A percentile compares a stretch with the other conserved stretches of the same genome.
Evolutionary conservation across 176 grass and related monocot species (phyloP).

Genomic region (Guadua angustifolia): DNA sequence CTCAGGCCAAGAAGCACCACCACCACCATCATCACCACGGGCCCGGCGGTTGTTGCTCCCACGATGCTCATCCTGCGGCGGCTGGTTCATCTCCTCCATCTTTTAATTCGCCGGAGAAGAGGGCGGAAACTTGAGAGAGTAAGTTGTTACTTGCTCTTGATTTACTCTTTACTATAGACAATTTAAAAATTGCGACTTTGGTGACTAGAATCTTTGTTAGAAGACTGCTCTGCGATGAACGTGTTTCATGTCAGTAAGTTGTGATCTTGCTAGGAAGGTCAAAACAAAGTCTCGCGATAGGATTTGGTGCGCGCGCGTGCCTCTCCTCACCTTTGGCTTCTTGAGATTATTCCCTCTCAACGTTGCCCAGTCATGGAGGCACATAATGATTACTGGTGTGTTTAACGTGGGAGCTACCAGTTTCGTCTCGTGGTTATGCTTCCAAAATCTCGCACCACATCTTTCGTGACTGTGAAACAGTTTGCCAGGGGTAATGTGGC

Average conservation of each 20-base stretch:
- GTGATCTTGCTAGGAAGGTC: not conserved
- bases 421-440: slow-evolving; percentile 50
- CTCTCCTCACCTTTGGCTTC: slow-evolving; percentile 79
- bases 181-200: not conserved
- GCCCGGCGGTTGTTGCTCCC: slow-evolving; percentile 66
- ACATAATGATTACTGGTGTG: slow-evolving; percentile 45
- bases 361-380: slow-evolving; percentile 80
- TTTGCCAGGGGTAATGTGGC: not conserved
- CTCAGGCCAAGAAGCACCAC: slow-evolving; percentile 58
- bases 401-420: slow-evolving; percentile 70
- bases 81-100: slow-evolving; percentile 35
- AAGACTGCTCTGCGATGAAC: not conserved
- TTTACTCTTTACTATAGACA: not conserved
- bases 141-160: not conserved
- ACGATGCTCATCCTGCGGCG: slow-evolving; percentile 42
- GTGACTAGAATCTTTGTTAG: not conserved
- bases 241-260: not conserved
- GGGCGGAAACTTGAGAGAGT: slow-evolving; percentile 46
- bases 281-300: not conserved
- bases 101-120: slow-evolving; percentile 47
- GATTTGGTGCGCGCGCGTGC: slow-evolving; percentile 15
- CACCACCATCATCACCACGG: slow-evolving; percentile 64
- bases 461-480: not conserved
- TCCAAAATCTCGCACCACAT: slow-evolving; percentile 74
- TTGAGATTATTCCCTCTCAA: slow-evolving; percentile 69